These are phyloP conservation scores for Meripilus lineatus DNA, from an alignment of 1,284 basidiomycete genomes.

Conservation along the genomic window DNA sequence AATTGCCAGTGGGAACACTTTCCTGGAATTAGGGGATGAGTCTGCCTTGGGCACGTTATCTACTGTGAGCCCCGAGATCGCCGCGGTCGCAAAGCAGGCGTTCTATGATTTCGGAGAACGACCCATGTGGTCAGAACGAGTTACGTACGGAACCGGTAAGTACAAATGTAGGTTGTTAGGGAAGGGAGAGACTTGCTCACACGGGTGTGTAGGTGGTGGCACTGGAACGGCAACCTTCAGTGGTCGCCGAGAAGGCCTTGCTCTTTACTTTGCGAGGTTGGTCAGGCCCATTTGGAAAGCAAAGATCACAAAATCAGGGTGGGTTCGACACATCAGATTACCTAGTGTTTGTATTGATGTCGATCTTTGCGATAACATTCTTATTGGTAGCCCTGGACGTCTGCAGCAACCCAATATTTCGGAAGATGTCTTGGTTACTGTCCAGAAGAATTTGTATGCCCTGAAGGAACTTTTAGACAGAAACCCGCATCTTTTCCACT, in stretches of 20 bases:
- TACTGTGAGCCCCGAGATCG: constrained; percentile 54
- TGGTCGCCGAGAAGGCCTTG: constrained; percentile 86
- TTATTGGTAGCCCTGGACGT: constrained; percentile 35
- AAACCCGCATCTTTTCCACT: constrained; percentile 78
- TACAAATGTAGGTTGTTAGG: constrained; percentile 19
- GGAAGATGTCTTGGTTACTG: constrained; percentile 57
- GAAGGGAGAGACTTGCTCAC: constrained; percentile 4
- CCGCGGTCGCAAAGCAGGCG: constrained; percentile 67
- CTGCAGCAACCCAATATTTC: constrained; percentile 54
- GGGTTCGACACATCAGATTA: no score
- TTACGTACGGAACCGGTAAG: constrained; percentile 63
- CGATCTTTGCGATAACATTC: constrained; percentile 1
- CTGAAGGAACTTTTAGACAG: constrained; percentile 74
- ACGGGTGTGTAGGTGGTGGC: constrained; percentile 59
- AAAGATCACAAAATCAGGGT: constrained; percentile 67
- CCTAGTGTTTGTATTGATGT: background rate
- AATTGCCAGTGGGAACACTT: constrained; percentile 72
- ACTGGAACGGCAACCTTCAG: constrained; percentile 79
- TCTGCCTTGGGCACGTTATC: constrained; percentile 44
- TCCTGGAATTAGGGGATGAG: constrained; percentile 51
- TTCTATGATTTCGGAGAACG: constrained; percentile 84
- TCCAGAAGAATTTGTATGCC: constrained; percentile 77
- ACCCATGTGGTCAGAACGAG: constrained; percentile 73
- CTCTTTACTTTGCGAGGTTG: constrained; percentile 82
- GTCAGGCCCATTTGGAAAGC: constrained; percentile 86